Base-by-base conservation (phyloP, 2,329 filamentous ascomycete species). In the Alternaria novae-zelandiae region DNA sequence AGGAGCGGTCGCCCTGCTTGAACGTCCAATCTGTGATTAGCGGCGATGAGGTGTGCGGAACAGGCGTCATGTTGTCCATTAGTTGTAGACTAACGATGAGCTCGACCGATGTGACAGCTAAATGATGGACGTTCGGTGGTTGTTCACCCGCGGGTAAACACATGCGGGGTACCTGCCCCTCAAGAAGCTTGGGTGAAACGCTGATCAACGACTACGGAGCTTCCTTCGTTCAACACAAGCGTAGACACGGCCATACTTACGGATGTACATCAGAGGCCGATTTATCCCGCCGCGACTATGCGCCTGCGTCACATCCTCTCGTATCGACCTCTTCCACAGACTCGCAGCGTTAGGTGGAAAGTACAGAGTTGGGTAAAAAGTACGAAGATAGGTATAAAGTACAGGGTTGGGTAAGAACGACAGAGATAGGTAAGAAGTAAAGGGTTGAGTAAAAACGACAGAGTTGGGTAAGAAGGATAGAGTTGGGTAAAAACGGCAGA, bases 1-100 rank as follows among this genome's bases (percentile, higher is more conserved):
- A 73, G 3, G 70, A 65, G 53, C 81, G 77, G 60, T 80, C 77
- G n/a, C 80, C 79, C 68, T 83, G 80, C 74, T 82, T 84, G 77
- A 85, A 83, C 17, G 74, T 63, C 83, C 83, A 84, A 36, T 80
- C 80, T 4, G 30, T 58, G 10, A 25, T 51, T 12, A 69, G 58
- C 10, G 54, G 26, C 15, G 41, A 58, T 6, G 65, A 64, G 17
- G 26, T 63, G n/a, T 57, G 51, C n/a, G 44, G 36, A 28, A 47
- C 6, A 30, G 23, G 21, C 21, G 51, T 3, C 46, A 45, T 56
- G 0, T 12, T 43, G 15, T 43, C n/a, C 9, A 6, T 46, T 8
- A 10, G 6, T 30, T 5, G 25, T 21, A 28, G 21, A 11, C 21
- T 15, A 21, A 11, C 23, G 13, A 41, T 11, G 20, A 17, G 30